Percentiles rank a stretch among this genome's conserved stretches.
These are phyloP conservation scores for Dalechampia spathulata DNA, from an alignment of 441 rosid genomes.

Conservation along the genomic window DNA sequence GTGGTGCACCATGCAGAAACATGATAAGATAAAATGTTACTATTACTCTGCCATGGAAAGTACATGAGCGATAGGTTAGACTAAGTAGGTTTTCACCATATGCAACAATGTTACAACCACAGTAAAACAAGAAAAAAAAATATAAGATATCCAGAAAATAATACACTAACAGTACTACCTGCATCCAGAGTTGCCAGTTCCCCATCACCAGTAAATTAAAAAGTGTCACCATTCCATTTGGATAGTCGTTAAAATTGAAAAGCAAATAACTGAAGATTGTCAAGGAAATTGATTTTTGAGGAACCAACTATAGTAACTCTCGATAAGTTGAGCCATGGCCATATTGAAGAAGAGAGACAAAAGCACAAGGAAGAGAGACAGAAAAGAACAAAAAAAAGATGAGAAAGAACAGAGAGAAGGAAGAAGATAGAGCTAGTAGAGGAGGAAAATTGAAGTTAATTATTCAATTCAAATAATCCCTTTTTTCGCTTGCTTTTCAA, in stretches of 20 bases:
- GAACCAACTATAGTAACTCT: too few species aligned
- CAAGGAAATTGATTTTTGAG: constrained; percentile 33
- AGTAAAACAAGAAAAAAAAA: not conserved
- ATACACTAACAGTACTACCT: constrained; percentile 40
- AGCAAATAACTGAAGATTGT: constrained; percentile 62
- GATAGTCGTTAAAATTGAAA: constrained; percentile 94
- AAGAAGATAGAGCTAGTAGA: too few species aligned
- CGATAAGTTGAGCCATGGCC: too few species aligned
- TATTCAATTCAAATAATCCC: too few species aligned
- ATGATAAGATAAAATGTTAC: not conserved
- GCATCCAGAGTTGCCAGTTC: constrained; percentile 95
- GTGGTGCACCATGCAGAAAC: constrained; percentile 1
- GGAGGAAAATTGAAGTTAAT: too few species aligned
- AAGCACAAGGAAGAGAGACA: too few species aligned
- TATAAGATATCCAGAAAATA: constrained; percentile 2
- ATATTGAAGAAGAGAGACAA: too few species aligned
- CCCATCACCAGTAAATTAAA: constrained; percentile 89
- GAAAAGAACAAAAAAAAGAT: too few species aligned
- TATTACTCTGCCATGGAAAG: too few species aligned
- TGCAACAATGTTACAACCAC: not conserved
- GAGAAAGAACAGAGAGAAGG: too few species aligned
- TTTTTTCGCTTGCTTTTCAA: too few species aligned
- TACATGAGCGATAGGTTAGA: not conserved
- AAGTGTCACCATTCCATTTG: constrained; percentile 97
- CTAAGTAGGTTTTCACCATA: not conserved